phyloP scores from a whole-genome alignment of 192 early-diverging fungal species.

The Pilobolus umbonatus region DNA sequence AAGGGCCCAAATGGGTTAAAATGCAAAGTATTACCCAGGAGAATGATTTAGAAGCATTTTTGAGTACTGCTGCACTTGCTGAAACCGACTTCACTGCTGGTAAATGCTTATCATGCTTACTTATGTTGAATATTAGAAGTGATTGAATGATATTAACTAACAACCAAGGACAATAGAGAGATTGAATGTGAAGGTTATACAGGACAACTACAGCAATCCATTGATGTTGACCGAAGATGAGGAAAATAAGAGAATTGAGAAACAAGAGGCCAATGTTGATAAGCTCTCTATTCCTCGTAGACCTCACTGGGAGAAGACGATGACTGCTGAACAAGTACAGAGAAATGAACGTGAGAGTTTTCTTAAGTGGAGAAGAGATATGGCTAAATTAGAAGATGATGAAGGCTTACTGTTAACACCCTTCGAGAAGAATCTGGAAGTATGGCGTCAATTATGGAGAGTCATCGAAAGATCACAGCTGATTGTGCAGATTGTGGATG shows the following conservation, averaged over 20 bases:
- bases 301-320: constrained; percentile 83
- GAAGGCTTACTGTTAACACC: constrained; percentile 93
- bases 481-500: constrained; percentile 99
- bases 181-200: constrained; percentile 81
- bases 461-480: constrained; percentile 95
- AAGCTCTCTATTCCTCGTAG: constrained; percentile 80
- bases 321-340: constrained; percentile 79
- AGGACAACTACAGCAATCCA: constrained; percentile 69
- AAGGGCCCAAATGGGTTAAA: constrained; percentile 78
- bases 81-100: constrained; percentile 91
- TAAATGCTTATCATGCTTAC: too few species aligned
- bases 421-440: constrained; percentile 97
- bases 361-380: constrained; percentile 85
- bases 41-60: constrained; percentile 94
- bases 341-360: constrained; percentile 80
- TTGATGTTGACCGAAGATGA: constrained; percentile 77
- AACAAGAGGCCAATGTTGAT: constrained; percentile 72
- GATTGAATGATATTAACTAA: not conserved
- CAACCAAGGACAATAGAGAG: constrained; percentile 45
- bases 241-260: constrained; percentile 69
- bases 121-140: not conserved
- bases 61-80: constrained; percentile 90
- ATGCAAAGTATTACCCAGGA: constrained; percentile 97
- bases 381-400: constrained; percentile 88
- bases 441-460: constrained; percentile 99